Conservation (phyloP, 331 rosid species). For the Spiraea crenata region DNA sequence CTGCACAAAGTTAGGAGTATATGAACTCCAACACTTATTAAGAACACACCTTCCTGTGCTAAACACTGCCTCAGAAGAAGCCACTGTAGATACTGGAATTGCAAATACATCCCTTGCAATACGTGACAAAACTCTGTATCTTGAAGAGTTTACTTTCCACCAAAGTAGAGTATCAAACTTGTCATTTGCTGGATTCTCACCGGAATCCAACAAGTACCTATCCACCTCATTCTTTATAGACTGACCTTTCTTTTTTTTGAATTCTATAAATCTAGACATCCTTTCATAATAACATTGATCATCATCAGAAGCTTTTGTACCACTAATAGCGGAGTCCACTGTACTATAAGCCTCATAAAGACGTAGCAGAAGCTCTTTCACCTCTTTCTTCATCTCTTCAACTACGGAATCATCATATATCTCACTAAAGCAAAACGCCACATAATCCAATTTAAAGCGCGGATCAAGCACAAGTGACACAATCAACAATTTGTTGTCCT, state of each 20-base stretch:
- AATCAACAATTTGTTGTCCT: background rate
- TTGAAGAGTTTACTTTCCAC: conserved; percentile 4
- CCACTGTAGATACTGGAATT: background rate
- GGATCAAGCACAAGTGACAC: conserved; percentile 15
- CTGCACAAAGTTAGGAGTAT: background rate
- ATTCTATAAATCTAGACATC: background rate
- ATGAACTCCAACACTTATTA: background rate
- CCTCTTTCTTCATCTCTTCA: background rate
- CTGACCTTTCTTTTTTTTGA: background rate
- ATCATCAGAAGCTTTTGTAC: background rate
- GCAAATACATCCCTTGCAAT: conserved; percentile 2
- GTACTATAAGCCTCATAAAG: background rate
- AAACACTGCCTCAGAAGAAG: background rate
- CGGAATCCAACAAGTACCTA: background rate
- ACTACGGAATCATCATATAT: background rate
- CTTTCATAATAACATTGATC: background rate
- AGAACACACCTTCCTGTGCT: background rate
- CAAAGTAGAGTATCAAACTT: background rate
- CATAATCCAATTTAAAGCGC: conserved; percentile 9
- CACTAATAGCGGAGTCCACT: background rate
- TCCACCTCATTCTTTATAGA: background rate
- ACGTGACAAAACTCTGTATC: background rate
- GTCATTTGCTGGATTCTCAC: background rate
- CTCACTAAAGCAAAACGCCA: background rate
- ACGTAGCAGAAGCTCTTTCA: background rate